A percentile compares a stretch with the other conserved stretches of the same genome.
Evolutionary conservation across 768 basidiomycete genomes (phyloP).

Genomic region (Gloeopeniophorella convolvens): DNA sequence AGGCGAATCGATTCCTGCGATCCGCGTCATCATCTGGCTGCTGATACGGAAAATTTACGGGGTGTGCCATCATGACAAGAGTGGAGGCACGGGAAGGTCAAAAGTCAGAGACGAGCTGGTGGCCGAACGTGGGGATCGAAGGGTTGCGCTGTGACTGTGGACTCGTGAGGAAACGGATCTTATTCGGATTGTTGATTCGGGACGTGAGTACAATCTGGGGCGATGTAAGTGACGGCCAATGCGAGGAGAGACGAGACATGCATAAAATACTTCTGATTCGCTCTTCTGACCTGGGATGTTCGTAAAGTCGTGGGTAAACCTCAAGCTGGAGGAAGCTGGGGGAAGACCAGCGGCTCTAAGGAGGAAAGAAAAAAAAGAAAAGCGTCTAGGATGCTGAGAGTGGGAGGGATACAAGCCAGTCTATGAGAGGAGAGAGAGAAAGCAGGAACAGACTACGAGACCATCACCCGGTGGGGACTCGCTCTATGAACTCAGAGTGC

Average conservation of each 20-base stretch:
- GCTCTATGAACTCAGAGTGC: not conserved
- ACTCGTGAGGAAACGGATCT: conserved; percentile 14
- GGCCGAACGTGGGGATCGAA: conserved; percentile 1
- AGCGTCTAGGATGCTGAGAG: conserved; percentile 6
- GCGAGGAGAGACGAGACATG: not conserved
- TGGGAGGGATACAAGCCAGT: conserved; percentile 10
- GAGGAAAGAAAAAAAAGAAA: conserved; percentile 12
- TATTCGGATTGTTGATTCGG: conserved; percentile 11
- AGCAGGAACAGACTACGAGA: too few relatives aligned
- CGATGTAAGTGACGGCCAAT: not conserved
- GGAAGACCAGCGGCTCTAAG: conserved; percentile 10
- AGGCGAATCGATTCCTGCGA: conserved; percentile 55
- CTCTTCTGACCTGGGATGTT: conserved; percentile 9
- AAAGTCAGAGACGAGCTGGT: conserved; percentile 21
- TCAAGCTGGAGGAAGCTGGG: not conserved
- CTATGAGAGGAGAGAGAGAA: conserved; percentile 7
- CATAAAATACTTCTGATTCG: conserved; percentile 15
- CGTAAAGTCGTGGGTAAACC: conserved; percentile 1
- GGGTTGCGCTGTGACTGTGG: conserved; percentile 6
- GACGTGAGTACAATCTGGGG: conserved; percentile 17
- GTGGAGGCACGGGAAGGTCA: conserved; percentile 17
- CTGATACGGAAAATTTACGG: conserved; percentile 30
- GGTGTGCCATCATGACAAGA: conserved; percentile 30
- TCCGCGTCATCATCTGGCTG: conserved; percentile 43
- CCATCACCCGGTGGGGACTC: conserved; percentile 7